Base-by-base conservation (phyloP, 2,329 filamentous ascomycete genomes). In the Verticillium nonalfalfae region DNA sequence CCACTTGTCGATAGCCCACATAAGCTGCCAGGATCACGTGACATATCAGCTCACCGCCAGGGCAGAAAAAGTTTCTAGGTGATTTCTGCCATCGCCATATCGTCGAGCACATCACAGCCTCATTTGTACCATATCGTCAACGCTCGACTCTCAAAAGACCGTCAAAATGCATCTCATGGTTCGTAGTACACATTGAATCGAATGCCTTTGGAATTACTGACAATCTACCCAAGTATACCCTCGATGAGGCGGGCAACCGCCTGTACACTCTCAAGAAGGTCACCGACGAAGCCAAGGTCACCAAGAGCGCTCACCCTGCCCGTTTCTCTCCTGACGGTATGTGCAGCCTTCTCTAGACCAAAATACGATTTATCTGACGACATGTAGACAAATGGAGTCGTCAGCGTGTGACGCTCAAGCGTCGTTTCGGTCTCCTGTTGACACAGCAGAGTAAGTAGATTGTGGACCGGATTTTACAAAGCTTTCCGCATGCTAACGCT, bases 191-290 rank as follows among this genome's bases (percentile, higher is more conserved):
- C 39, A 45, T 45, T n/a, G n/a, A 7, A 2, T 18, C n/a, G 15
- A n/a, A 11, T 52, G 7, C 13, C 18, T 52, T 26, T 11, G 10
- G 5, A 36, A 4, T 13, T 13, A 13, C 45, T 52, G 18, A 69
- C 63, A 13, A 85, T 11, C 6, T 52, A 9, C 7, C 13, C 86
- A 83, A 86, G 95, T 97, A 94, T 87, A 95, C 90, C 66, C 81
- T 93, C 79, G 90, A 93, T 77, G 76, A 84, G 69, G 80, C 85
- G 64, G 93, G 94, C 83, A 94, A 92, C 82, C 92, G 94, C 76
- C 80, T 90, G 71, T 99, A 98, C 85, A 98, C 95, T 57, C 87
- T 98, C 67, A 94, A 97, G 81, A 97, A 98, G 82, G 86, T 96
- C 68, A 86, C 94, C 68, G 81, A 84, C 70, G 83, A 87, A 69